Conservation (phyloP, 805 yeast species). For the Wickerhamiella shivajii region DNA sequence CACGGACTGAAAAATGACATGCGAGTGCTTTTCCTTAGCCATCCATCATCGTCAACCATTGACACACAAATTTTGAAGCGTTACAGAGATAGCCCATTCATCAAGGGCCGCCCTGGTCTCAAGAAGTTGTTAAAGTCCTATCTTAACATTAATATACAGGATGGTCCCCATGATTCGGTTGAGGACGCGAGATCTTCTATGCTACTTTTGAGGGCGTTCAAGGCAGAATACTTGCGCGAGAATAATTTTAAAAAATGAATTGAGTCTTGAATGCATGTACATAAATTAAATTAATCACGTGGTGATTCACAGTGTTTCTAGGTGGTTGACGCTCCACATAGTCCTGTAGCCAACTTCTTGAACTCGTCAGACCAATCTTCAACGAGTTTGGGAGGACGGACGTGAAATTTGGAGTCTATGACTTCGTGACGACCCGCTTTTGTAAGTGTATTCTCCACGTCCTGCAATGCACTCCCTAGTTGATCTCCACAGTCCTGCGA, state of each 20-base stretch:
- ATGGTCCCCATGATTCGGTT: slow-evolving; percentile 68
- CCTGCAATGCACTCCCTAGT: no score
- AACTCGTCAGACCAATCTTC: background rate
- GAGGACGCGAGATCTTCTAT: slow-evolving; percentile 86
- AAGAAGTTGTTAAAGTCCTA: slow-evolving; percentile 48
- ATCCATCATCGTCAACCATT: slow-evolving; percentile 47
- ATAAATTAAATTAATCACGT: background rate
- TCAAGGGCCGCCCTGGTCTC: slow-evolving; percentile 37
- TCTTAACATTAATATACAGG: slow-evolving; percentile 49
- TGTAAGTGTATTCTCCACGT: no score
- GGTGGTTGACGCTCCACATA: background rate
- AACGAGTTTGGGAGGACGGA: background rate
- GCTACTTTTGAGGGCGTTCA: slow-evolving; percentile 38
- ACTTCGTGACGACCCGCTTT: background rate
- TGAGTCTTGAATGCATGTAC: background rate
- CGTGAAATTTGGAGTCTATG: background rate
- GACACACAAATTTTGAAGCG: slow-evolving; percentile 58
- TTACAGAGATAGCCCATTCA: slow-evolving; percentile 31
- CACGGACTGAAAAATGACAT: slow-evolving; percentile 77
- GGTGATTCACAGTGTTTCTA: background rate
- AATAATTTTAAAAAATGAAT: background rate
- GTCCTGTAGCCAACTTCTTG: background rate
- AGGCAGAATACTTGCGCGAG: slow-evolving; percentile 5
- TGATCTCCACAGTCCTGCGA: no score
- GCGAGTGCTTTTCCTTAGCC: slow-evolving; percentile 48